Evolutionary conservation across 805 yeast species (phyloP), one percentile per base, ranked within the genome.

Genomic region (Cyberlindnera amylophila): DNA sequence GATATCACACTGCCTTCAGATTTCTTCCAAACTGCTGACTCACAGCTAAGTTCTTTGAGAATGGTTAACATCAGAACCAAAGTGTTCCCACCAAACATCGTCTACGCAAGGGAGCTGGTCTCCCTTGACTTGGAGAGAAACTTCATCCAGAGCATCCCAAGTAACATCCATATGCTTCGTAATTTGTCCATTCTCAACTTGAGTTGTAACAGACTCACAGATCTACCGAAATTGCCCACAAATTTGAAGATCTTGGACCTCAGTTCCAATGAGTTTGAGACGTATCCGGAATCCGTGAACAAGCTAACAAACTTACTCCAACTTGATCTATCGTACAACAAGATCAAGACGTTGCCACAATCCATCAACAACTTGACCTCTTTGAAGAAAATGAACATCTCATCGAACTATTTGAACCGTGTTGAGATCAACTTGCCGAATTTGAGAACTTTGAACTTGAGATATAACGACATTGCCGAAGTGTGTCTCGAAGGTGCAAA

Each of bases 261-360:
- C 35, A 79, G 96, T 2, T 89, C 96, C 3, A 93, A 95, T 59
- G 69, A 74, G 46, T 77, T 86, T 55, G 71, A 71, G 34, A 51
- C 51, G 2, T 81, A 79, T 47, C 95, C 93, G 0, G 82, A 77
- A 39, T 74, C 82, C 2, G 66, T 91, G 15, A 77, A 79, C 50
- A 71, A 74, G 18, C 70, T 91, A 47, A 57, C 69, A 0, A 74
- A 74, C 39, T 70, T 91, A 41, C 65, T 69, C 33, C 82, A 82
- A 41, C 69, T 93, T 49, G 95, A 91, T 57, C 57, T 91, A 33
- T 86, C 96, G 0, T 90, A 87, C 63, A 93, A 93, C 61, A 76
- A 77, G 39, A 74, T 93, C 23, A 63, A 72, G 3, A 45, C 46
- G 3, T 51, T 93, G 1, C 95, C 97, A 0, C 69, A 63, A 11